These are phyloP conservation scores for Aspergillus fischeri DNA, from an alignment of 2,329 filamentous ascomycete species.

Conservation along the genomic window DNA sequence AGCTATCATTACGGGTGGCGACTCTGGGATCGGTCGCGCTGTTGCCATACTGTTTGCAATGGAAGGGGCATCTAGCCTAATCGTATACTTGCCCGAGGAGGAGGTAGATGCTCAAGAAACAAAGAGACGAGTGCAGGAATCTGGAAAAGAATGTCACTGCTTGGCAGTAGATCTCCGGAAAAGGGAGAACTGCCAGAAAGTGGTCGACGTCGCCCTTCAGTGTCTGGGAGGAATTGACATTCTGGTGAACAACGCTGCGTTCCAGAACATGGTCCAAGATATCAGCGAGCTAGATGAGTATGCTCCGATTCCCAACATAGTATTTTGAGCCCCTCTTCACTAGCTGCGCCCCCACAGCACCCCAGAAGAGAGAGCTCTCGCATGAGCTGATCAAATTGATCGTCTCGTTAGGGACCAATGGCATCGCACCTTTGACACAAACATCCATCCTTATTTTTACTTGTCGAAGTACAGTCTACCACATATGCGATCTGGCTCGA, in stretches of 20 bases:
- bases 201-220: constrained; percentile 63
- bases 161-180: constrained; percentile 62
- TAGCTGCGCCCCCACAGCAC: no score
- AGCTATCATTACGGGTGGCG: constrained; percentile 76
- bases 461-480: constrained; percentile 71
- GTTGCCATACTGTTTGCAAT: constrained; percentile 73
- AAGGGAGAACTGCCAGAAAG: constrained; percentile 64
- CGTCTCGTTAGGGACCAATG: constrained; percentile 62
- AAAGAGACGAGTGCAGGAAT: constrained; percentile 63
- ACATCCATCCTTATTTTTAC: constrained; percentile 80
- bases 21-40: constrained; percentile 73
- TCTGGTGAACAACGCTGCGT: constrained; percentile 63
- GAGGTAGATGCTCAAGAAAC: constrained; percentile 73
- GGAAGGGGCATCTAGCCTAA: constrained; percentile 71
- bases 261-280: constrained; percentile 68
- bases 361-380: not conserved
- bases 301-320: not conserved
- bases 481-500: constrained; percentile 69
- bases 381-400: not conserved
- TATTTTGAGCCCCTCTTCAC: not conserved
- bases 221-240: constrained; percentile 69
- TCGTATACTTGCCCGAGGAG: constrained; percentile 71
- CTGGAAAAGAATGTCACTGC: constrained; percentile 63
- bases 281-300: constrained; percentile 69
- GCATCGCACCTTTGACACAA: constrained; percentile 74